A percentile compares a stretch with the other conserved stretches of the same genome.
Conservation (phyloP, 2,329 filamentous ascomycete species). For the Venturia oleaginea region DNA sequence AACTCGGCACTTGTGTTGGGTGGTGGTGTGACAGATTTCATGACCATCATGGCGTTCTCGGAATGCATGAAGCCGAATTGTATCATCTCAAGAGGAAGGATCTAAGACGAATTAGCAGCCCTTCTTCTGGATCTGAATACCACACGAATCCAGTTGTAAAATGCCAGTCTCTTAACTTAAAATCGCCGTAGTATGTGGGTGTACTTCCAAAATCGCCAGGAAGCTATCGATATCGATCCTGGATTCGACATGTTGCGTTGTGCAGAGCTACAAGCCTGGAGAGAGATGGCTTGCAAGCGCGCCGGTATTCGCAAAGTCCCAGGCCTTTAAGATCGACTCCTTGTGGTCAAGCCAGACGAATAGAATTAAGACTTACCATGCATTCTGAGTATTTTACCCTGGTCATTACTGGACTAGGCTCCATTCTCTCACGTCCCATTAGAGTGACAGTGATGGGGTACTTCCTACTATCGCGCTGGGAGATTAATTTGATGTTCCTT, state of each 20-base stretch:
- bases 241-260: no score
- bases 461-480: background rate
- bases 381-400: background rate
- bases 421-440: background rate
- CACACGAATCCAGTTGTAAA: no score
- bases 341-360: background rate
- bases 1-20: background rate
- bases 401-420: background rate
- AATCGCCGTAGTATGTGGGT: no score
- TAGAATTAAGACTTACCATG: background rate
- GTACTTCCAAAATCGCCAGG: no score
- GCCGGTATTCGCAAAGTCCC: no score
- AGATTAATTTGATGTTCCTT: background rate
- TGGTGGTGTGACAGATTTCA: background rate
- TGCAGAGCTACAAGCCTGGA: no score
- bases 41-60: slow-evolving; percentile 10
- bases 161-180: no score
- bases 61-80: slow-evolving; percentile 9
- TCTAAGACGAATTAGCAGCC: background rate
- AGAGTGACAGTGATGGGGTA: background rate
- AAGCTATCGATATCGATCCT: no score
- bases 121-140: background rate
- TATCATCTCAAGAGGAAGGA: background rate
- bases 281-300: no score
- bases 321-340: background rate